Evolutionary conservation across 2,329 filamentous ascomycete genomes (phyloP).

Genomic region (Trichoderma endophyticum): DNA sequence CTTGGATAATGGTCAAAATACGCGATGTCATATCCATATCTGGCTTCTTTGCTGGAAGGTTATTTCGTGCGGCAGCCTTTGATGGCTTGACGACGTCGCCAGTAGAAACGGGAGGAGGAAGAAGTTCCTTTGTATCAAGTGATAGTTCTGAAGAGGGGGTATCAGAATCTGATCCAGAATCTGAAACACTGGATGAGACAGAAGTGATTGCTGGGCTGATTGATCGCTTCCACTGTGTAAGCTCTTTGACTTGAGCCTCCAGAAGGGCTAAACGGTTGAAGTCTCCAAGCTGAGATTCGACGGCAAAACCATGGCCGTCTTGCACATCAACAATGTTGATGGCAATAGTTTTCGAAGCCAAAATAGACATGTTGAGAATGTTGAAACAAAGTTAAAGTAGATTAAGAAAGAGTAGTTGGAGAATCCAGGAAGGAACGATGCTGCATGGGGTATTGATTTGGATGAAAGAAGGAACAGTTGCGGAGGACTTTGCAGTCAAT

Average conservation of each 20-base stretch:
- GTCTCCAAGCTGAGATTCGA: background rate
- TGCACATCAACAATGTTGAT: slow-evolving; percentile 7
- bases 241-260: background rate
- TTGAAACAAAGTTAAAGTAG: background rate
- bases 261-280: background rate
- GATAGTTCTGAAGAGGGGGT: background rate
- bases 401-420: background rate
- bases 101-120: background rate
- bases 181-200: background rate
- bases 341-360: background rate
- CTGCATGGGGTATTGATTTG: background rate
- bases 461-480: background rate
- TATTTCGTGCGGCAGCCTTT: background rate
- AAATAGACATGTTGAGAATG: background rate
- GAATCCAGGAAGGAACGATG: background rate
- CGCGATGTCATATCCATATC: background rate
- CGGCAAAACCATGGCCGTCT: background rate
- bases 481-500: background rate
- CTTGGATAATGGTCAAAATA: background rate
- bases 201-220: background rate
- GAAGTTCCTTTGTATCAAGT: background rate
- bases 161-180: background rate
- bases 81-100: background rate
- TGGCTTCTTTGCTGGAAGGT: background rate
- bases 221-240: background rate